A percentile compares a stretch with the other conserved stretches of the same genome.
phyloP scores from a whole-genome alignment of 2,329 filamentous ascomycete genomes.

The Emergomyces pasteurianus region DNA sequence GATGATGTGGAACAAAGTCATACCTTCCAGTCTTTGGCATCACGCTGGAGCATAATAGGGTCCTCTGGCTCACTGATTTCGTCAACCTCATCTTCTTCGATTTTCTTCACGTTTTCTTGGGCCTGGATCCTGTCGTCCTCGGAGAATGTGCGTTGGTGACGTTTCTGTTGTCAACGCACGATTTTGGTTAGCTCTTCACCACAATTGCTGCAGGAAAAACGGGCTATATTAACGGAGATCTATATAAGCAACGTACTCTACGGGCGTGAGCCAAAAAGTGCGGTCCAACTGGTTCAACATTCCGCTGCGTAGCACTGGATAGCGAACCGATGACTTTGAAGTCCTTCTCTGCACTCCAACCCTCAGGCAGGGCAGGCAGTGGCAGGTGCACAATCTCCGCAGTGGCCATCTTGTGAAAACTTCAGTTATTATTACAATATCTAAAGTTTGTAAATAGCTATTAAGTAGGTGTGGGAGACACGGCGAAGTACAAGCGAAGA shows the following conservation, averaged over 20 bases:
- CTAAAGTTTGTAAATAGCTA: background rate
- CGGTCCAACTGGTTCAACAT: conserved; percentile 89
- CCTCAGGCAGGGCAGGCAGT: conserved; percentile 64
- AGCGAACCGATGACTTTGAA: conserved; percentile 76
- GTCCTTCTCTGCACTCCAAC: conserved; percentile 75
- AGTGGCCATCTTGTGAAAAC: conserved; percentile 47
- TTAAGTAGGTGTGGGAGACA: background rate
- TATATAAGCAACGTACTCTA: conserved; percentile 46
- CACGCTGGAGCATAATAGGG: conserved; percentile 76
- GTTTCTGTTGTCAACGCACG: conserved; percentile 39
- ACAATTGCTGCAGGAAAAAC: background rate
- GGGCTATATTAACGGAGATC: background rate
- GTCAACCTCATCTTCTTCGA: conserved; percentile 78
- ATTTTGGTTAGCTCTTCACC: conserved; percentile 12
- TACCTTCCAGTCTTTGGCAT: conserved; percentile 99
- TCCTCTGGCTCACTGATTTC: conserved; percentile 94
- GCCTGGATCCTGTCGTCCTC: conserved; percentile 98
- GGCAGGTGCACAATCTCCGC: conserved; percentile 32
- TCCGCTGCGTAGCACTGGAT: conserved; percentile 66
- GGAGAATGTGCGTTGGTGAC: conserved; percentile 94
- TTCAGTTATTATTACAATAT: background rate
- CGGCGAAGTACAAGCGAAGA: conserved; percentile 1
- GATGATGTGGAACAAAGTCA: conserved; percentile 12
- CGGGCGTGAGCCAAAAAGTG: conserved; percentile 97
- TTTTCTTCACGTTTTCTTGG: conserved; percentile 86